A percentile compares a stretch with the other conserved stretches of the same genome.
These are phyloP conservation scores for Ceratobasidium sp. DNA, from an alignment of 1,284 basidiomycete species.

Conservation along the genomic window DNA sequence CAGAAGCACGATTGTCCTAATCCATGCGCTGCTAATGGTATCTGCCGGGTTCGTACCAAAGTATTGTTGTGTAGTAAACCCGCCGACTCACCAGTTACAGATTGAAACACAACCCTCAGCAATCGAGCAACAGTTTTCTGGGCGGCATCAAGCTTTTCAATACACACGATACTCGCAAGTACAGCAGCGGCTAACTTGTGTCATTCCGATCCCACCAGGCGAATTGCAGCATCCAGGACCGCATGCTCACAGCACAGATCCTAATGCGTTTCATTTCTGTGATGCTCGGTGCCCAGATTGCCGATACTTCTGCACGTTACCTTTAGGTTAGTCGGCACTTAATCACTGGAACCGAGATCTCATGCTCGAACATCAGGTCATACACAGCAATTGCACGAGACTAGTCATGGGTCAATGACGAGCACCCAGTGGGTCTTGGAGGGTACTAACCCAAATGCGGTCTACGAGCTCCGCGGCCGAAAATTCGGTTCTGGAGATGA, in stretches of 20 bases:
- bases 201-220: slow-evolving; percentile 64
- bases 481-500: slow-evolving; percentile 71
- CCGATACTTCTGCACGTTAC: slow-evolving; percentile 71
- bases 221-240: slow-evolving; percentile 62
- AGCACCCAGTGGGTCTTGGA: slow-evolving; percentile 70
- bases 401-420: slow-evolving; percentile 75
- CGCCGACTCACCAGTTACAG: slow-evolving; percentile 60
- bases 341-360: neutral
- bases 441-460: slow-evolving; percentile 62
- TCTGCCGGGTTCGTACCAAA: slow-evolving; percentile 20
- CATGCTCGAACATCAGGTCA: slow-evolving; percentile 62
- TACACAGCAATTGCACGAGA: slow-evolving; percentile 72
- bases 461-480: slow-evolving; percentile 68
- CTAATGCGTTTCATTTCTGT: slow-evolving; percentile 66
- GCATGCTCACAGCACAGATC: slow-evolving; percentile 66
- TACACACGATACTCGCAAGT: slow-evolving; percentile 55
- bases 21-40: slow-evolving; percentile 52
- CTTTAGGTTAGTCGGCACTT: slow-evolving; percentile 61
- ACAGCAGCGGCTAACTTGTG: slow-evolving; percentile 66
- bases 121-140: slow-evolving; percentile 70
- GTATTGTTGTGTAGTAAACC: neutral
- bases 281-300: slow-evolving; percentile 70
- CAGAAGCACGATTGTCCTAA: slow-evolving; percentile 60
- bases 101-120: slow-evolving; percentile 71
- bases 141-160: slow-evolving; percentile 64